Percentiles rank a stretch among this genome's conserved stretches.
phyloP scores from a whole-genome alignment of 768 basidiomycete genomes.

The Termitomyces sp. region DNA sequence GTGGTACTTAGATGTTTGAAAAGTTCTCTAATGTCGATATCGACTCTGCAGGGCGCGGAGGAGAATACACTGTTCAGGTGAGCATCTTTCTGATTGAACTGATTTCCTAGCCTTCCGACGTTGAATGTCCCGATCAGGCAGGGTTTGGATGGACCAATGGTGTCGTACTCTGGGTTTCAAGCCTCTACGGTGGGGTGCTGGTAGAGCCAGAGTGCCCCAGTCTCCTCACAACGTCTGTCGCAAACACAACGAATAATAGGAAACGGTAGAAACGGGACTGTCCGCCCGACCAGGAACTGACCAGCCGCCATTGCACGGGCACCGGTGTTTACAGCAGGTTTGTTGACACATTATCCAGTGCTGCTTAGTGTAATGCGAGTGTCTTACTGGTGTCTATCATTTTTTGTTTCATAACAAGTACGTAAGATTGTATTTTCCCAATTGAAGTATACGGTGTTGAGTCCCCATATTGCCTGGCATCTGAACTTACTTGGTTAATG shows the following conservation, averaged over 20 bases:
- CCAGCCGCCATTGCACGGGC: no score
- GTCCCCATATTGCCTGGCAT: no score
- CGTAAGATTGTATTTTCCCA: no score
- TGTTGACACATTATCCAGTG: no score
- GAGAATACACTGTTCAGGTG: constrained; percentile 85
- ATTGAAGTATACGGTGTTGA: no score
- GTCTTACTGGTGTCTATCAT: no score
- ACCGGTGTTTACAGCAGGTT: no score
- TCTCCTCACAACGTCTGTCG: constrained; percentile 23
- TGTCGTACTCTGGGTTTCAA: constrained; percentile 69
- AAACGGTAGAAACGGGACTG: no score
- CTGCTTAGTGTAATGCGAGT: no score
- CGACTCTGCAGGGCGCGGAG: constrained; percentile 73
- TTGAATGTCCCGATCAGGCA: constrained; percentile 29
- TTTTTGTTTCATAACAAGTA: no score
- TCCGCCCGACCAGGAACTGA: no score
- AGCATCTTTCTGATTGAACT: not conserved
- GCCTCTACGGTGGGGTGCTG: constrained; percentile 55
- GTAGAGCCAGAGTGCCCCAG: constrained; percentile 60
- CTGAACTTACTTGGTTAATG: no score
- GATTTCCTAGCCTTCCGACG: not conserved
- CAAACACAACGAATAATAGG: not conserved
- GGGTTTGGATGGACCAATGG: constrained; percentile 93
- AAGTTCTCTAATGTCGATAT: constrained; percentile 80
- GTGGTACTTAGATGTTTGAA: constrained; percentile 65